These are phyloP conservation scores for Entomortierella beljakovae DNA, from an alignment of 192 early-diverging fungal genomes.

Conservation along the genomic window DNA sequence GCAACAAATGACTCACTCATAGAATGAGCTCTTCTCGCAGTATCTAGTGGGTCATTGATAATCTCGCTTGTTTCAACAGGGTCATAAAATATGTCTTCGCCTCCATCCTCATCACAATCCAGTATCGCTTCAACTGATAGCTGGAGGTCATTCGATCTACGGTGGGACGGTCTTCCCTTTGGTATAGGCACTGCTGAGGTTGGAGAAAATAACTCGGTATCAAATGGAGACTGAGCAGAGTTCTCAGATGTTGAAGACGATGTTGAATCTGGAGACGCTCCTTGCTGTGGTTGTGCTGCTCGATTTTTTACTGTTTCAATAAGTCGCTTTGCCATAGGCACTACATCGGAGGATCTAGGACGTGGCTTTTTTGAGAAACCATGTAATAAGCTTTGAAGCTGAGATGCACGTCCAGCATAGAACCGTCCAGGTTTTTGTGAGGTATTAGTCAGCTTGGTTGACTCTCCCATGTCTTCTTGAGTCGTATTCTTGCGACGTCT, in stretches of 20 bases:
- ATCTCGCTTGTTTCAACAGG: slow-evolving; percentile 32
- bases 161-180: neutral
- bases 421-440: slow-evolving; percentile 1
- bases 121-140: neutral
- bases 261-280: neutral
- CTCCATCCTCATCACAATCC: slow-evolving; percentile 23
- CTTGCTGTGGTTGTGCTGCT: slow-evolving; percentile 3
- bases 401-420: slow-evolving; percentile 16
- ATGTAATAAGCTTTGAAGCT: slow-evolving; percentile 33
- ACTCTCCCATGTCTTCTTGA: neutral
- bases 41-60: slow-evolving; percentile 35
- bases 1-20: slow-evolving; percentile 66
- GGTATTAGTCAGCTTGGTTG: neutral
- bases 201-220: slow-evolving; percentile 20
- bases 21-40: slow-evolving; percentile 29
- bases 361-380: slow-evolving; percentile 47
- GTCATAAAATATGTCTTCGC: slow-evolving; percentile 49
- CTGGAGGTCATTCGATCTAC: slow-evolving; percentile 7
- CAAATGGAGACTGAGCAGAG: neutral
- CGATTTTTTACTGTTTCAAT: slow-evolving; percentile 38
- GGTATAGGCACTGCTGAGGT: slow-evolving; percentile 39
- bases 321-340: slow-evolving; percentile 41
- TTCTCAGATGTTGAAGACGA: neutral
- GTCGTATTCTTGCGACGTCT: slow-evolving; percentile 11
- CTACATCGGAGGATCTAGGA: slow-evolving; percentile 41